phyloP scores from a whole-genome alignment of 2,329 filamentous ascomycete genomes.

The Myriosclerotinia curreyana region DNA sequence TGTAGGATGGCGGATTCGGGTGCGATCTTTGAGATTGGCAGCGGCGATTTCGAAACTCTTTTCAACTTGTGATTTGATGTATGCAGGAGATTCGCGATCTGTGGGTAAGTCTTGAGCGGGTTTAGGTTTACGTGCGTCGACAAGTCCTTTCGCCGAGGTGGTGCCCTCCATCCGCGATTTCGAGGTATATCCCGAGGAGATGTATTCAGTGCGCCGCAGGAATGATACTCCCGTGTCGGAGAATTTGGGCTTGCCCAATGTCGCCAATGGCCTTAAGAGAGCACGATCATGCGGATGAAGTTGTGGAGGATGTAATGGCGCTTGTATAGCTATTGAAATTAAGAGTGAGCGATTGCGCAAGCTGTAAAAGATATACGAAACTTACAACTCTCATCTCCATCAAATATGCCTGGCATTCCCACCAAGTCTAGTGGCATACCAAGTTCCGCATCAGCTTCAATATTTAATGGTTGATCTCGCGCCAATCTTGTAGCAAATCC shows the following conservation, averaged over 20 bases:
- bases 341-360: slow-evolving; percentile 30
- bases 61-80: slow-evolving; percentile 66
- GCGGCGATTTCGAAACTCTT: slow-evolving; percentile 57
- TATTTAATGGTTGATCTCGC: slow-evolving; percentile 88
- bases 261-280: slow-evolving; percentile 77
- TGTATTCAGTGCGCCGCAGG: slow-evolving; percentile 94
- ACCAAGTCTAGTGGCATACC: slow-evolving; percentile 97
- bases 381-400: slow-evolving; percentile 90
- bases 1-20: slow-evolving; percentile 55
- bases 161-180: slow-evolving; percentile 52
- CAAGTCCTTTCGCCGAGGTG: slow-evolving; percentile 49
- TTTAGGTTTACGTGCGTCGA: slow-evolving; percentile 44
- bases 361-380: slow-evolving; percentile 30
- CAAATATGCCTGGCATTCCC: slow-evolving; percentile 90
- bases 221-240: slow-evolving; percentile 82
- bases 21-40: slow-evolving; percentile 52
- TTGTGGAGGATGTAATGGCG: slow-evolving; percentile 65
- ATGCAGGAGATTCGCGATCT: slow-evolving; percentile 60
- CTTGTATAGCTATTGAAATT: slow-evolving; percentile 67
- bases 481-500: slow-evolving; percentile 86
- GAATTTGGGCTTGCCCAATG: slow-evolving; percentile 78
- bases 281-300: slow-evolving; percentile 81
- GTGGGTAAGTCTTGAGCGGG: slow-evolving; percentile 44
- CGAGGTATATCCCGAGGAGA: slow-evolving; percentile 56
- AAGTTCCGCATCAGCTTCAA: slow-evolving; percentile 95